Evolutionary conservation across 208 protist genomes (phyloP).

Genomic region (Herpetomonas samuelpessoai): DNA sequence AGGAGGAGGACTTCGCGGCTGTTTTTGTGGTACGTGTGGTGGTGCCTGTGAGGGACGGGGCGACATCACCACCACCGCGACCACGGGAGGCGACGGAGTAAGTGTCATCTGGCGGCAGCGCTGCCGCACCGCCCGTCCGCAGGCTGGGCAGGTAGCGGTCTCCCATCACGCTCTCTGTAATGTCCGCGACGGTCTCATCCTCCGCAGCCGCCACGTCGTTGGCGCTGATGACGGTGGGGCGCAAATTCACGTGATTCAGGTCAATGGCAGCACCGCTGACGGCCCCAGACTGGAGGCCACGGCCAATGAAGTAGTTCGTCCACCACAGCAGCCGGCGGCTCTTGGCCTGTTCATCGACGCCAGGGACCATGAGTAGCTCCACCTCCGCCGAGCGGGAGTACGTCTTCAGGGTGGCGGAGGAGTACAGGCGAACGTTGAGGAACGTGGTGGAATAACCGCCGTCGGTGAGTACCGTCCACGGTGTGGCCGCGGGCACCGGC

Average conservation of each 20-base stretch:
- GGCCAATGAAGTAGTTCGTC: slow-evolving; percentile 51
- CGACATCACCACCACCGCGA: too few species aligned
- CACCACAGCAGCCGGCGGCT: slow-evolving; percentile 44
- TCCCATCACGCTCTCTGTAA: background rate
- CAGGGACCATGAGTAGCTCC: slow-evolving; percentile 62
- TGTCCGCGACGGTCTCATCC: background rate
- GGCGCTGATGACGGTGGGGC: slow-evolving; percentile 15
- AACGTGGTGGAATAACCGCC: slow-evolving; percentile 42
- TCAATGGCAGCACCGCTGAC: slow-evolving; percentile 24
- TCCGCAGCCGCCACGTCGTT: background rate
- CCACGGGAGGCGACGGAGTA: background rate
- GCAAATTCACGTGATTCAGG: slow-evolving; percentile 24
- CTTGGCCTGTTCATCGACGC: slow-evolving; percentile 28
- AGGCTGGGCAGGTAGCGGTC: background rate
- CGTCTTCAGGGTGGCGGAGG: slow-evolving; percentile 27
- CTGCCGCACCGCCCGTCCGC: too few species aligned
- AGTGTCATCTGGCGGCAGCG: too few species aligned
- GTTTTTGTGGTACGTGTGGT: too few species aligned
- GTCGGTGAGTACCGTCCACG: slow-evolving; percentile 54
- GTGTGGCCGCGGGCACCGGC: slow-evolving; percentile 29
- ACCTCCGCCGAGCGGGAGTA: slow-evolving; percentile 46
- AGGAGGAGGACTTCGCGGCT: too few species aligned
- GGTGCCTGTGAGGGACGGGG: background rate
- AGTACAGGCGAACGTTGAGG: slow-evolving; percentile 45
- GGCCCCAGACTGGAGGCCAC: slow-evolving; percentile 13